Conservation (phyloP, 768 basidiomycete species). For the Xanthoconium purpureum region DNA sequence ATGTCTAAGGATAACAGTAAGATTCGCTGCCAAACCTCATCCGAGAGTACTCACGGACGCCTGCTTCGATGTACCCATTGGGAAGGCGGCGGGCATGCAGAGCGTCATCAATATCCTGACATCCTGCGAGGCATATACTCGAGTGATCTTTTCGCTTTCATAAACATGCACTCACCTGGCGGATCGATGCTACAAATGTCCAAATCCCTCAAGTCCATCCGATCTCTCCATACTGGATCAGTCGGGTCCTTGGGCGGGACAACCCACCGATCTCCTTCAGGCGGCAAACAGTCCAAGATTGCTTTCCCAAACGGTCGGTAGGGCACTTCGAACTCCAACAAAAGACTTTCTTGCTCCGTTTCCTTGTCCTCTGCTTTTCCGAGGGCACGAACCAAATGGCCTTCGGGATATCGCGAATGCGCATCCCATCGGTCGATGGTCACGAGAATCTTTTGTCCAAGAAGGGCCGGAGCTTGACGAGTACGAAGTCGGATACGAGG, state of each 20-base stretch:
- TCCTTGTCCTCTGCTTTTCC: conserved; percentile 93
- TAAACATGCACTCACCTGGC: conserved; percentile 52
- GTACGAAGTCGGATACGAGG: conserved; percentile 94
- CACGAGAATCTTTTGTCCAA: conserved; percentile 94
- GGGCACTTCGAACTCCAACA: conserved; percentile 94
- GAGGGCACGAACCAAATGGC: conserved; percentile 91
- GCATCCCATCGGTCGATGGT: conserved; percentile 91
- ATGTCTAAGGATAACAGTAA: conserved; percentile 60
- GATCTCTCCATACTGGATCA: conserved; percentile 66
- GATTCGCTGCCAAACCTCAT: neutral
- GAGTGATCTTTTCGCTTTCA: neutral
- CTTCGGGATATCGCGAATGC: conserved; percentile 90
- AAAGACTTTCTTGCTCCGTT: conserved; percentile 89
- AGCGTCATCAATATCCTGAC: conserved; percentile 98
- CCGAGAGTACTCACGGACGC: conserved; percentile 76
- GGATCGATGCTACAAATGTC: conserved; percentile 97
- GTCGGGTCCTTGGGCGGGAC: conserved; percentile 71
- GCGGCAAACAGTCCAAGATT: conserved; percentile 85
- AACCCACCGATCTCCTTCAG: conserved; percentile 88
- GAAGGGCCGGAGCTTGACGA: conserved; percentile 83
- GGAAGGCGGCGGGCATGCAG: conserved; percentile 84
- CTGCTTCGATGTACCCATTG: conserved; percentile 94
- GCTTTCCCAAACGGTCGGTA: conserved; percentile 97
- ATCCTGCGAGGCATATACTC: conserved; percentile 48
- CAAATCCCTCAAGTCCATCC: conserved; percentile 83